These are phyloP conservation scores for Aspergillus ellipticus DNA, from an alignment of 495 filamentous ascomycete genomes.

Conservation along the genomic window DNA sequence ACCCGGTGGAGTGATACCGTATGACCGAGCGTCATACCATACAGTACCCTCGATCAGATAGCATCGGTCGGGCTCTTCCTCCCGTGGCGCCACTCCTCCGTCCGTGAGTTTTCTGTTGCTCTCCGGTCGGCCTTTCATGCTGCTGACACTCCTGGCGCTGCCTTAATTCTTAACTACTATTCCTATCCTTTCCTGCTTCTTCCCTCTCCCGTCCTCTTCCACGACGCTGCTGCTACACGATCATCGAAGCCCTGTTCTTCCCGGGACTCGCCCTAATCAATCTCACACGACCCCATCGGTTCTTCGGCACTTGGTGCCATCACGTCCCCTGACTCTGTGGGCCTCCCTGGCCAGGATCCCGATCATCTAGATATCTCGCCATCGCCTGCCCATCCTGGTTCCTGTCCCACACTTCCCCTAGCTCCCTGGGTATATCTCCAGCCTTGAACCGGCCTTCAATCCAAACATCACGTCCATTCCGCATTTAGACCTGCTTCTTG, in stretches of 20 bases:
- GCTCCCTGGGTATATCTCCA: neutral
- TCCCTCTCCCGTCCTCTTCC: neutral
- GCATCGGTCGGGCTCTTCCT: neutral
- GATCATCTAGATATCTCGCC: slow-evolving; percentile 1
- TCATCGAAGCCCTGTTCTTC: neutral
- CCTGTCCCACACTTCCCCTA: neutral
- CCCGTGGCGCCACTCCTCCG: slow-evolving; percentile 12
- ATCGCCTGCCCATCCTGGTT: neutral
- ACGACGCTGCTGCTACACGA: neutral
- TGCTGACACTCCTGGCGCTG: neutral
- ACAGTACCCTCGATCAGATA: slow-evolving; percentile 5
- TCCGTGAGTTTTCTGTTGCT: neutral
- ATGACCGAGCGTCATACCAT: neutral
- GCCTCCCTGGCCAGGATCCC: neutral
- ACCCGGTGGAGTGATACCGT: neutral
- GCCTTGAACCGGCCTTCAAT: neutral
- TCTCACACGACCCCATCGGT: neutral
- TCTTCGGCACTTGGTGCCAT: neutral
- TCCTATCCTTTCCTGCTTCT: neutral
- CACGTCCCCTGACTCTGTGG: slow-evolving; percentile 3
- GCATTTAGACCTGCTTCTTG: neutral
- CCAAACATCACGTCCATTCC: neutral
- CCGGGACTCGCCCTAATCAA: neutral
- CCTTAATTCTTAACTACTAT: too few species aligned
- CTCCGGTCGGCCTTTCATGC: neutral